Percentiles rank a stretch among this genome's conserved stretches.
Conservation (phyloP, 192 early-diverging fungal species). For the Backusella luteola region DNA sequence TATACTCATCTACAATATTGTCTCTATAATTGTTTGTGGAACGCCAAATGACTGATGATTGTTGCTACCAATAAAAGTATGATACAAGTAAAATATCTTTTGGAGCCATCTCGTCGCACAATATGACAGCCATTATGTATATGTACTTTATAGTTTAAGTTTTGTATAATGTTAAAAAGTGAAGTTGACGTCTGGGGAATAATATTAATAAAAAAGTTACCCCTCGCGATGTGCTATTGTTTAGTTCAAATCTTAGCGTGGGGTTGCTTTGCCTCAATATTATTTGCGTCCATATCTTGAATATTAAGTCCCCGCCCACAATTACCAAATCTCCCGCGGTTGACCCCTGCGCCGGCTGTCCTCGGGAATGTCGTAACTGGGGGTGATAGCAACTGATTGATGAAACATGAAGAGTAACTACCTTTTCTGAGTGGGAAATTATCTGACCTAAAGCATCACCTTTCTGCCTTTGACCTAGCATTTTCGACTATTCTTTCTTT, state of each 20-base stretch:
- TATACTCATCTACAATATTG: background rate
- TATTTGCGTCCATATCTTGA: background rate
- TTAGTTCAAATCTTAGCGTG: conserved; percentile 4
- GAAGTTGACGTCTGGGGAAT: background rate
- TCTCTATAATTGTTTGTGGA: background rate
- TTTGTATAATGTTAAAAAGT: background rate
- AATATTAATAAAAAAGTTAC: background rate
- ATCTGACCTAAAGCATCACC: background rate
- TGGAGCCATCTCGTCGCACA: background rate
- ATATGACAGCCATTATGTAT: background rate
- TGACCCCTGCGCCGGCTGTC: background rate
- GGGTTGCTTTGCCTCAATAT: background rate
- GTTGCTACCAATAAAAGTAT: background rate
- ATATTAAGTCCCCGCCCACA: conserved; percentile 5
- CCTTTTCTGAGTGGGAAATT: conserved; percentile 1
- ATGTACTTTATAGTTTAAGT: background rate
- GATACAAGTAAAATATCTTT: background rate
- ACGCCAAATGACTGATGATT: background rate
- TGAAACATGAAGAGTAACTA: background rate
- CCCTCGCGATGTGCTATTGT: background rate
- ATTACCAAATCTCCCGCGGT: background rate
- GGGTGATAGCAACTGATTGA: background rate
- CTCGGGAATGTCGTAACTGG: conserved; percentile 9
- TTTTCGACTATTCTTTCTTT: conserved; percentile 3
- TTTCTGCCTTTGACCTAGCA: background rate